Base-by-base conservation (phyloP, 192 early-diverging fungal genomes). In the Rhizophagus sp. region DNA sequence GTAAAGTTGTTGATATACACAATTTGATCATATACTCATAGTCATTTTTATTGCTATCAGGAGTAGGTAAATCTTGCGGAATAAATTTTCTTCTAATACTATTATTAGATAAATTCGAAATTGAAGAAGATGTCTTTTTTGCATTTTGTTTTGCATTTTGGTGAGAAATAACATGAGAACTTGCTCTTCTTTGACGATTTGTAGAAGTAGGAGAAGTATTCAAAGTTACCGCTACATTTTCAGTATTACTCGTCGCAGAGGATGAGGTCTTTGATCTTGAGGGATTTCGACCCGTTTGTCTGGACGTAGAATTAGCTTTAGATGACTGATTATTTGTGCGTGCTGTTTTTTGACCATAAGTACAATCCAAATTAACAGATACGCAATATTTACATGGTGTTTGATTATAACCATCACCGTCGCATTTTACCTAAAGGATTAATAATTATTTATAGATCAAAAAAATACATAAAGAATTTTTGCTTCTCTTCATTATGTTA, bases 371-470 rank as follows among this genome's bases (percentile, higher is more conserved):
- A 15, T 63, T 33, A 33, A 78, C 76, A 12, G 76, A 78, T 12
- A 49, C 50, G n/a, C 76, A 78, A 68, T 78, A 78, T 22, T 62
- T 68, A 30, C 76, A 78, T 25, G 76, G 76, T 41, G 34, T 25
- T 34, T 68, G 63, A 50, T 66, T 68, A 33, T 78, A 78, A 22
- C 76, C 76, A 33, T 78, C 76, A 25, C 76, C 76, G 30, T 78
- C 65, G 12, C 76, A 78, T 78, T 64, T 66, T 10, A 78, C 76
- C 76, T 78, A n/a, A n/a, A n/a, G n/a, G n/a, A n/a, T n/a, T n/a
- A n/a, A n/a, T n/a, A 41, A 15, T 24, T 24, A 25, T 47, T 24
- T 49, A 73, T 27, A 52, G 36, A 73, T 2, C 19, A 30, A 52
- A 13, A 36, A 17, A 36, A 39, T 44, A 11, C 44, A 15, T 25